Evolutionary conservation across 1,284 basidiomycete species (phyloP).

Genomic region (Puccinia coronata): DNA sequence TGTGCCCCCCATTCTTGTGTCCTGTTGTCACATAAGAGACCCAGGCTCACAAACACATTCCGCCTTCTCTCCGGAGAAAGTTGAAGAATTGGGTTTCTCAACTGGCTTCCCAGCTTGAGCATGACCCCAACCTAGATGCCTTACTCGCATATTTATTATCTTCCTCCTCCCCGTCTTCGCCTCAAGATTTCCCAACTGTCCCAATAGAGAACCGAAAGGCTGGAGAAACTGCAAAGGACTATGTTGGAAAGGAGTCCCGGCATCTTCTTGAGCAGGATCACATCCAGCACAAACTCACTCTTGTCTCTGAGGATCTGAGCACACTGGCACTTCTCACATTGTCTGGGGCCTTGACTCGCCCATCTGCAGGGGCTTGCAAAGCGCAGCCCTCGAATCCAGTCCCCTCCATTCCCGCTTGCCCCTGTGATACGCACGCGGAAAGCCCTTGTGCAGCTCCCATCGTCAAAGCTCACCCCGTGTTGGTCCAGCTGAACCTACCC

Average conservation of each 20-base stretch:
- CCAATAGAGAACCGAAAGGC: too few species aligned
- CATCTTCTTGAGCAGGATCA: too few species aligned
- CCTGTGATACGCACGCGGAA: slow-evolving; percentile 66
- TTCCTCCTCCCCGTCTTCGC: slow-evolving; percentile 76
- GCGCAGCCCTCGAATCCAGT: slow-evolving; percentile 65
- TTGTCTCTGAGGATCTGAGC: slow-evolving; percentile 56
- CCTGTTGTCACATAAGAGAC: too few species aligned
- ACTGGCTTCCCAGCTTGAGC: too few species aligned
- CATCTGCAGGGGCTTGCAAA: slow-evolving; percentile 49
- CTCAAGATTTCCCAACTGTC: slow-evolving; percentile 87
- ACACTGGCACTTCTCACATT: slow-evolving; percentile 55
- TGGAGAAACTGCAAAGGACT: slow-evolving; percentile 88
- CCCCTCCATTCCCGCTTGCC: slow-evolving; percentile 82
- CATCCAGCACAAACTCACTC: slow-evolving; percentile 68
- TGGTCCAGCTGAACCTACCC: too few species aligned
- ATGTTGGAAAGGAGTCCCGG: slow-evolving; percentile 73
- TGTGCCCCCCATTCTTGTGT: too few species aligned
- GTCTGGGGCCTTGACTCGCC: slow-evolving; percentile 42
- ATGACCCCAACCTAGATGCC: too few species aligned
- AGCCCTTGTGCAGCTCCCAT: too few species aligned
- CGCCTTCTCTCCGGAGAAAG: too few species aligned
- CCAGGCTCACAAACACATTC: too few species aligned
- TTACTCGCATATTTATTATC: slow-evolving; percentile 50
- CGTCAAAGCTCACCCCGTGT: too few species aligned
- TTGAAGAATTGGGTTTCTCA: too few species aligned